These are phyloP conservation scores for Colletotrichum incanum DNA, from an alignment of 2,329 filamentous ascomycete species.

Conservation along the genomic window DNA sequence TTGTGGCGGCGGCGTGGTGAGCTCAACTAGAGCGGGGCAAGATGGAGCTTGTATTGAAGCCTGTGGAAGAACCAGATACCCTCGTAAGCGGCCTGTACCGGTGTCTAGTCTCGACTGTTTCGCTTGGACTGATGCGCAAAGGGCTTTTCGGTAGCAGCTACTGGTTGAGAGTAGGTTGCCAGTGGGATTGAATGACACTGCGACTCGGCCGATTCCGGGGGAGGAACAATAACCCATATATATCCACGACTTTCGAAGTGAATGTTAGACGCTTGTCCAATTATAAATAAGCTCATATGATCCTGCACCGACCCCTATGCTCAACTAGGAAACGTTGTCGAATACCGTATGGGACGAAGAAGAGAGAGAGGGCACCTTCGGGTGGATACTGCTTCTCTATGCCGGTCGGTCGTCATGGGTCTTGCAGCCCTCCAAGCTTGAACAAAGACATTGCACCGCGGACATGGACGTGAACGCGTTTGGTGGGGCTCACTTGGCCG, in stretches of 20 bases:
- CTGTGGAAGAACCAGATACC: neutral
- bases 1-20: constrained; percentile 59
- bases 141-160: neutral
- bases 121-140: neutral
- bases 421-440: neutral
- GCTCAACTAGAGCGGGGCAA: neutral
- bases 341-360: neutral
- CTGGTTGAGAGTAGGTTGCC: neutral
- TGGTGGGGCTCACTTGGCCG: constrained; percentile 3
- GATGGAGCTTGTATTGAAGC: neutral
- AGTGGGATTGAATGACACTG: neutral
- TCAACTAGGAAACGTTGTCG: neutral
- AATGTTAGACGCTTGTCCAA: neutral
- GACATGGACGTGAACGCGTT: neutral
- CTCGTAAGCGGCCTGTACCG: neutral
- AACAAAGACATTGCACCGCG: neutral
- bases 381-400: neutral
- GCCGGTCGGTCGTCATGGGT: no score
- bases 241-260: neutral
- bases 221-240: neutral
- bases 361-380: neutral
- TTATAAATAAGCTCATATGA: neutral
- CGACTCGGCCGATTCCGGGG: neutral
- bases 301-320: neutral
- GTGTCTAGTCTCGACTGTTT: neutral